phyloP scores from a whole-genome alignment of 208 protist species.

The Novymonas esmeraldas region DNA sequence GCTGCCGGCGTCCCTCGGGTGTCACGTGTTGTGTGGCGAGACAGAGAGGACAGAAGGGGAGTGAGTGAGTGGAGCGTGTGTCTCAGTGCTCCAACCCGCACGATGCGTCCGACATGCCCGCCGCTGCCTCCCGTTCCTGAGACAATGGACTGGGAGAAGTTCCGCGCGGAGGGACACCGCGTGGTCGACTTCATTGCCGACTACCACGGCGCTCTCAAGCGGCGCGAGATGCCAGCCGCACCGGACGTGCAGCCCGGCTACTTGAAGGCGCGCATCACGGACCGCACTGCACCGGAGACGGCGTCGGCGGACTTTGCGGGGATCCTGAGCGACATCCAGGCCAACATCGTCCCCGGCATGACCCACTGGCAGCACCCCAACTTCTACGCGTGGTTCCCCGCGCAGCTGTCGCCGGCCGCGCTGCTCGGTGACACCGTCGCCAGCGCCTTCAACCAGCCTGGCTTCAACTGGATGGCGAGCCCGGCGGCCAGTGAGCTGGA shows the following conservation, averaged over 20 bases:
- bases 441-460: slow-evolving; percentile 46
- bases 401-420: slow-evolving; percentile 49
- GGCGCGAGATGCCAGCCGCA: slow-evolving; percentile 36
- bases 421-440: slow-evolving; percentile 66
- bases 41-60: too few species aligned
- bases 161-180: slow-evolving; percentile 41
- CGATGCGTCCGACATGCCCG: slow-evolving; percentile 34
- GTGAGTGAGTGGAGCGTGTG: too few species aligned
- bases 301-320: slow-evolving; percentile 29
- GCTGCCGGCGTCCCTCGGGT: too few species aligned
- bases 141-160: slow-evolving; percentile 47
- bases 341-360: slow-evolving; percentile 64
- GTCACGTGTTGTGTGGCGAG: too few species aligned
- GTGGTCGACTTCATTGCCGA: slow-evolving; percentile 50
- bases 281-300: slow-evolving; percentile 25
- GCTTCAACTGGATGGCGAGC: slow-evolving; percentile 69
- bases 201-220: slow-evolving; percentile 39
- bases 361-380: slow-evolving; percentile 76
- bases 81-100: too few species aligned
- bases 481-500: slow-evolving; percentile 68
- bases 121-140: slow-evolving; percentile 39
- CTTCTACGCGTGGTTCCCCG: slow-evolving; percentile 66
- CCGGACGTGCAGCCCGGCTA: slow-evolving; percentile 53
- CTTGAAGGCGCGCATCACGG: slow-evolving; percentile 39
- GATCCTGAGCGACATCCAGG: slow-evolving; percentile 47